Conservation (phyloP, 495 filamentous ascomycete species). For the Tuber borchii region DNA sequence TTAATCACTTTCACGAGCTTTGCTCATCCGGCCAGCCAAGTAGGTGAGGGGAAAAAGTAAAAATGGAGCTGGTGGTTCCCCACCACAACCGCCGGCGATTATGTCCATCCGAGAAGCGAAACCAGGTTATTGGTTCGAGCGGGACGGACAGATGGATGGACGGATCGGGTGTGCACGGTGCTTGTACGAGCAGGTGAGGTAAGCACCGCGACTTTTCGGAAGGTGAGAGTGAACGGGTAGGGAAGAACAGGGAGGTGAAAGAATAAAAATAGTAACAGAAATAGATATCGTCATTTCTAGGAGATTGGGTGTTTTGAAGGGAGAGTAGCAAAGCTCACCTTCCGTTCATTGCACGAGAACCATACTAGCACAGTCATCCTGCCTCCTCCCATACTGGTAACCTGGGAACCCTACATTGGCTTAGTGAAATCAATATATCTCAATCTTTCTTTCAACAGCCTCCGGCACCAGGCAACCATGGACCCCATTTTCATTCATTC, state of each 20-base stretch:
- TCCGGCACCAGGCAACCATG: not conserved
- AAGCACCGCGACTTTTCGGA: not conserved
- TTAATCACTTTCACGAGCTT: not conserved
- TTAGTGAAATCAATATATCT: not conserved
- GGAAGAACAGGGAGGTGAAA: not conserved
- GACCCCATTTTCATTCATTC: not conserved
- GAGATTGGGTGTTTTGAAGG: not conserved
- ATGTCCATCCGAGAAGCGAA: not conserved
- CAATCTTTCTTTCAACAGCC: not conserved
- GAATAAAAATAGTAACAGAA: not conserved
- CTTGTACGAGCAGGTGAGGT: not conserved
- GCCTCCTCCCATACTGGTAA: no score
- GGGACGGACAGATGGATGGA: not conserved
- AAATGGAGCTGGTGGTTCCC: not conserved
- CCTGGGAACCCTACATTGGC: not conserved
- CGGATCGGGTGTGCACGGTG: not conserved
- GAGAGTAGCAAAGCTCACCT: not conserved
- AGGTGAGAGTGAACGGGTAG: not conserved
- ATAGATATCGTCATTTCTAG: not conserved
- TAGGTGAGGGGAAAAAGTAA: not conserved
- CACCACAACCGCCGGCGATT: not conserved
- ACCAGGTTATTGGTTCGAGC: not conserved
- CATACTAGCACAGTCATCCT: not conserved
- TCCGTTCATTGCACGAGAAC: not conserved
- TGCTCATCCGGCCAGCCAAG: not conserved